A percentile compares a stretch with the other conserved stretches of the same genome.
Conservation (phyloP, 768 basidiomycete genomes). For the Lentinula raphanica region DNA sequence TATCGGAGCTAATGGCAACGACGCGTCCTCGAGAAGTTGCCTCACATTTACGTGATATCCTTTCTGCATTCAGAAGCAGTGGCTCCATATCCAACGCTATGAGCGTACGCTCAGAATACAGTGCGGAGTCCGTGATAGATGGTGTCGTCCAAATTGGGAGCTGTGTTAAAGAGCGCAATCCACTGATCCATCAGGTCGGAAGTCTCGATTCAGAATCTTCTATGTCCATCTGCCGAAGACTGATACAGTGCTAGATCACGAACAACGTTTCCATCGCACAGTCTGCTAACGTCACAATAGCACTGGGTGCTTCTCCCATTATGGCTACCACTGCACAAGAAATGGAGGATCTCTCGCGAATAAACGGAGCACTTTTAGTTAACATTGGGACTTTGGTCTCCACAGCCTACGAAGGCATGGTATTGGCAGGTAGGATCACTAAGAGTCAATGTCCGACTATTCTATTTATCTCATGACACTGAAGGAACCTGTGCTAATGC, state of each 20-base stretch:
- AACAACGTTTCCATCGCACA: slow-evolving; percentile 86
- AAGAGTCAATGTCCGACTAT: neutral
- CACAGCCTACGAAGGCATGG: slow-evolving; percentile 65
- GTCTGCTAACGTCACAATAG: slow-evolving; percentile 86
- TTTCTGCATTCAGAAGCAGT: slow-evolving; percentile 35
- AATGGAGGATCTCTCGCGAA: slow-evolving; percentile 69
- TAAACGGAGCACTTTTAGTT: slow-evolving; percentile 67
- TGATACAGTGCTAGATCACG: slow-evolving; percentile 57
- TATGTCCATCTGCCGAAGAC: neutral
- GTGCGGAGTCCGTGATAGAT: slow-evolving; percentile 27
- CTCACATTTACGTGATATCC: slow-evolving; percentile 33
- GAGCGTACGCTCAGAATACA: slow-evolving; percentile 3
- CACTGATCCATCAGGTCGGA: slow-evolving; percentile 79
- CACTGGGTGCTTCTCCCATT: slow-evolving; percentile 81
- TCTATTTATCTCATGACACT: neutral
- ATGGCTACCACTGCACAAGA: slow-evolving; percentile 86
- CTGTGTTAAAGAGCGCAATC: slow-evolving; percentile 46
- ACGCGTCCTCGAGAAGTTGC: slow-evolving; percentile 49
- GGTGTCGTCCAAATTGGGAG: slow-evolving; percentile 45
- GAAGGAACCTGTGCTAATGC: slow-evolving; percentile 56
- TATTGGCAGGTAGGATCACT: slow-evolving; percentile 69
- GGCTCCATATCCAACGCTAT: neutral
- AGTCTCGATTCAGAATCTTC: too few species aligned
- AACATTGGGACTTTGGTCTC: slow-evolving; percentile 78
- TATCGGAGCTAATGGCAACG: slow-evolving; percentile 81